phyloP scores from a whole-genome alignment of 805 yeast species.

The Candida arabinofermentans region DNA sequence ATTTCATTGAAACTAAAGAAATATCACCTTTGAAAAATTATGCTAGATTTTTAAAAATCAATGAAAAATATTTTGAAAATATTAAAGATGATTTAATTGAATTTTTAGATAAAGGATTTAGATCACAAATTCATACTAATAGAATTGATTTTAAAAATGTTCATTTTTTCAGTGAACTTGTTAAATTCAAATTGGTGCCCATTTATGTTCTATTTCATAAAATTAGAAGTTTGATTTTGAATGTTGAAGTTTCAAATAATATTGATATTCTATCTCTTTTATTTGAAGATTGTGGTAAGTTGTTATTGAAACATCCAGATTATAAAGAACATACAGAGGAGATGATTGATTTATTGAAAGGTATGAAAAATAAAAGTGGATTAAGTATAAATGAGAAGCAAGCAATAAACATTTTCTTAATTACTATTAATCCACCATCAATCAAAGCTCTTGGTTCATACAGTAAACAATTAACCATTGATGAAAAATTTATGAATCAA shows the following conservation, averaged over 20 bases:
- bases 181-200: slow-evolving; percentile 73
- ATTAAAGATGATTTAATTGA: slow-evolving; percentile 49
- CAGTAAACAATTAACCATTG: slow-evolving; percentile 33
- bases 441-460: slow-evolving; percentile 31
- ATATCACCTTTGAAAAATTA: slow-evolving; percentile 45
- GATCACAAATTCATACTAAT: slow-evolving; percentile 54
- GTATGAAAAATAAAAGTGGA: slow-evolving; percentile 43
- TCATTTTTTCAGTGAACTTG: slow-evolving; percentile 66
- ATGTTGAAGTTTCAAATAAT: slow-evolving; percentile 49
- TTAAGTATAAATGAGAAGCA: slow-evolving; percentile 52
- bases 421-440: slow-evolving; percentile 53
- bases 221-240: slow-evolving; percentile 54
- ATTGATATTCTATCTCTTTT: slow-evolving; percentile 66
- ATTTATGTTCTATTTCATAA: slow-evolving; percentile 70
- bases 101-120: slow-evolving; percentile 54
- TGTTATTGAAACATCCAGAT: slow-evolving; percentile 53
- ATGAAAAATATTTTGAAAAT: slow-evolving; percentile 44
- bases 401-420: slow-evolving; percentile 53
- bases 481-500: slow-evolving; percentile 44
- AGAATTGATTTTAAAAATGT: slow-evolving; percentile 53
- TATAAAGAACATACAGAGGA: slow-evolving; percentile 56
- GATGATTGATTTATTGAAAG: slow-evolving; percentile 54
- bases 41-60: slow-evolving; percentile 67
- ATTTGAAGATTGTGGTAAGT: slow-evolving; percentile 70
- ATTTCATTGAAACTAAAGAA: slow-evolving; percentile 47